These are phyloP conservation scores for Pichia membranifaciens DNA, from an alignment of 805 yeast genomes.

Conservation along the genomic window DNA sequence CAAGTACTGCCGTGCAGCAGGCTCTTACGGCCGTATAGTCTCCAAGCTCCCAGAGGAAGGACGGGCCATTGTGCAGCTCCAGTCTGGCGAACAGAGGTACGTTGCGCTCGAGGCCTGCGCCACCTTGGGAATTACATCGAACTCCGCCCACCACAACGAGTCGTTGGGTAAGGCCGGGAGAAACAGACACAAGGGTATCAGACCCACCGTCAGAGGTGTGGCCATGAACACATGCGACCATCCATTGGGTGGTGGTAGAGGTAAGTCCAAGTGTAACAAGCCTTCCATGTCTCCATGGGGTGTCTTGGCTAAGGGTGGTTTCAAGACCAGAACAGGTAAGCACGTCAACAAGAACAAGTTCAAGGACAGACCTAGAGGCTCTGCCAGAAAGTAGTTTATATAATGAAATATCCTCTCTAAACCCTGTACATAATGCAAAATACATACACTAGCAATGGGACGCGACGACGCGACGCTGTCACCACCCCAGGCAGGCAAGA, in stretches of 20 bases:
- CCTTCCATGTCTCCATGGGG: slow-evolving; percentile 97
- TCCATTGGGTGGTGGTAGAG: slow-evolving; percentile 99
- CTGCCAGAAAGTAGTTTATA: slow-evolving; percentile 9
- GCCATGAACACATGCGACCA: slow-evolving; percentile 98
- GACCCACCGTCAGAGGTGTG: slow-evolving; percentile 96
- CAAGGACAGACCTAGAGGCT: slow-evolving; percentile 84
- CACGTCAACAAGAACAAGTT: slow-evolving; percentile 78
- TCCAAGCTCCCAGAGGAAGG: slow-evolving; percentile 67
- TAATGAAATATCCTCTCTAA: no score
- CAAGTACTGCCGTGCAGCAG: slow-evolving; percentile 89
- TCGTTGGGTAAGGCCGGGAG: slow-evolving; percentile 97
- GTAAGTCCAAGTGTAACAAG: slow-evolving; percentile 95
- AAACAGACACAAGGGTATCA: slow-evolving; percentile 81
- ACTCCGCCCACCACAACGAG: slow-evolving; percentile 84
- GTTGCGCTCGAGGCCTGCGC: slow-evolving; percentile 85
- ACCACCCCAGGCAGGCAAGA: no score
- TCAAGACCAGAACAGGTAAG: slow-evolving; percentile 90
- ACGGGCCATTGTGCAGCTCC: slow-evolving; percentile 73
- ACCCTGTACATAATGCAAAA: no score
- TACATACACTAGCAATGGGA: no score
- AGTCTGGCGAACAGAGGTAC: slow-evolving; percentile 91
- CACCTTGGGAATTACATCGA: slow-evolving; percentile 88
- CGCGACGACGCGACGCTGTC: no score
- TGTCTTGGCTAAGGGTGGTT: slow-evolving; percentile 80
- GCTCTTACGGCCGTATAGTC: slow-evolving; percentile 84